Evolutionary conservation across 768 basidiomycete genomes (phyloP).

Genomic region (Phylloporus scabripes): DNA sequence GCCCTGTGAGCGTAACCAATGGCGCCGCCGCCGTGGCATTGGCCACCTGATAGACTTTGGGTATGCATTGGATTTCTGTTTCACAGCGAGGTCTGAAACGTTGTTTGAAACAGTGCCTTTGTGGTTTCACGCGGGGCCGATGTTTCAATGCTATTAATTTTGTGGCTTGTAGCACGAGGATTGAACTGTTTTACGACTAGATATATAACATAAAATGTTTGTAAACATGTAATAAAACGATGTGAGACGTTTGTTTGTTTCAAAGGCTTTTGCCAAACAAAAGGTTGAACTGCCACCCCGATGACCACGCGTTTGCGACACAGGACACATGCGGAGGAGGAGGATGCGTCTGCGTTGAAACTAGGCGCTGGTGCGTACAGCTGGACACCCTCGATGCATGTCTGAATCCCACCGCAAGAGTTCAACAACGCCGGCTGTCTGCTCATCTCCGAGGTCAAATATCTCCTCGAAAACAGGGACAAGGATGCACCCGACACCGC

Average conservation of each 20-base stretch:
- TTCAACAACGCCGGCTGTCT: conserved; percentile 91
- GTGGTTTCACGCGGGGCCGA: conserved; percentile 24
- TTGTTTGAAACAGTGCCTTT: not conserved
- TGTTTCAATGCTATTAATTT: conserved; percentile 25
- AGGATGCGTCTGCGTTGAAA: conserved; percentile 81
- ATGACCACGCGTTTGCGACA: conserved; percentile 59
- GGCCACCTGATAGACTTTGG: conserved; percentile 23
- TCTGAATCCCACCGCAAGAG: conserved; percentile 39
- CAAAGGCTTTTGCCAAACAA: conserved; percentile 33
- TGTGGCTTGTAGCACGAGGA: conserved; percentile 23
- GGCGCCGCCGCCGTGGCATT: conserved; percentile 18
- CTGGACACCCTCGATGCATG: not conserved
- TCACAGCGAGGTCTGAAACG: conserved; percentile 1
- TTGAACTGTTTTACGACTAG: conserved; percentile 26
- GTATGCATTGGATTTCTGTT: conserved; percentile 8
- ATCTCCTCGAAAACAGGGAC: conserved; percentile 80
- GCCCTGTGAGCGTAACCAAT: conserved; percentile 10
- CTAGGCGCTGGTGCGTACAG: conserved; percentile 58
- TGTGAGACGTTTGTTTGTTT: conserved; percentile 21
- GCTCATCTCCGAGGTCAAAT: conserved; percentile 89
- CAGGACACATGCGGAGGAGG: conserved; percentile 64
- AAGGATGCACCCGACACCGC: conserved; percentile 85
- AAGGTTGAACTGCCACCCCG: conserved; percentile 41
- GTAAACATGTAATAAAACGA: conserved; percentile 32
- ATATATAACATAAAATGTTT: conserved; percentile 33